Base-by-base conservation (phyloP, 805 yeast genomes). In the Brettanomyces nanus region DNA sequence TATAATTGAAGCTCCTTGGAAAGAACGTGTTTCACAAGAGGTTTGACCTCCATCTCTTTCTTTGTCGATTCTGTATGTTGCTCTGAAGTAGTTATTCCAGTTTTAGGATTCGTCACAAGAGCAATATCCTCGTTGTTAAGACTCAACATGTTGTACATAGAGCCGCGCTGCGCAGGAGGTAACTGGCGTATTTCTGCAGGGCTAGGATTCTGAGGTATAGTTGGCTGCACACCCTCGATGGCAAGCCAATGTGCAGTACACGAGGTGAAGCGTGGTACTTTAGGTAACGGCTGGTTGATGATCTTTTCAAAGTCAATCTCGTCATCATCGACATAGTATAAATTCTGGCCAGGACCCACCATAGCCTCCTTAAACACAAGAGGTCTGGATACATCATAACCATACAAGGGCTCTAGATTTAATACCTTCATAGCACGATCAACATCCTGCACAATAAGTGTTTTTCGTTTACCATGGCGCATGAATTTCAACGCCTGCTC, bases 191-290 rank as follows among this genome's bases (percentile, higher is more conserved):
- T 80, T 48, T 89, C 97, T 36, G 77, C 69, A 17, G 79, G 73
- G 35, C 80, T 72, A 19, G 99, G 99, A 62, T 92, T 92, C 61
- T 94, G 98, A 2, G 97, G 95, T 39, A 92, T 90, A 23, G 92
- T 80, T 1, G 99, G 98, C 56, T 92, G 99, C 6, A 92, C 95
- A 41, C 99, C 99, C 61, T 92, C 99, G 38, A 92, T 85, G 0
- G 98, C 97, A 23, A 94, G 68, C 97, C 98, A 90, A 57, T 84
- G 95, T 5, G 97, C 95, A 0, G 97, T 87, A 58, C 85, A 89
- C 1, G 95, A 80, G 3, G 95, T 80, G 43, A 81, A 79, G 41
- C 97, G 72, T 4, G 99, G 98, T 3, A 94, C 95, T 51, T 82
- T 85, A 5, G 99, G 99, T 42, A 92, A 66, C 23, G 96, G 97